Percentiles rank a stretch among this genome's conserved stretches.
These are phyloP conservation scores for Cochlearia excelsa DNA, from an alignment of 345 rosid species.

Conservation along the genomic window DNA sequence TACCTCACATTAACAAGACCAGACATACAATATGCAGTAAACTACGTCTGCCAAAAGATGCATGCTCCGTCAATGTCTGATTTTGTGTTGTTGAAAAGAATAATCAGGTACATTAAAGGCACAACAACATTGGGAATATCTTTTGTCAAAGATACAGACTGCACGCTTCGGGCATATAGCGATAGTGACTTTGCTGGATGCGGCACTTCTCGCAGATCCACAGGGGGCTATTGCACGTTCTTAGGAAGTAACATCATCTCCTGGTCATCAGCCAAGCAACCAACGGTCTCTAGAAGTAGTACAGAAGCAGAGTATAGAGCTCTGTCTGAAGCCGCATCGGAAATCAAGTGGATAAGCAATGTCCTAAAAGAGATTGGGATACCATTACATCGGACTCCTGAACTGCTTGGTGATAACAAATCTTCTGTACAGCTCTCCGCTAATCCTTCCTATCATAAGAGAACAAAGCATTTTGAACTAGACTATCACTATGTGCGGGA, in stretches of 20 bases:
- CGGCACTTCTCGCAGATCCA: neutral
- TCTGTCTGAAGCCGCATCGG: neutral
- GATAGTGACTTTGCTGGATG: neutral
- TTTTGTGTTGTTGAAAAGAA: neutral
- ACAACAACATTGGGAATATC: neutral
- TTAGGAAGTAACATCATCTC: neutral
- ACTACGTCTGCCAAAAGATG: neutral
- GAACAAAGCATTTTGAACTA: neutral
- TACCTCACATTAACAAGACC: neutral
- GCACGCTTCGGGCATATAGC: neutral
- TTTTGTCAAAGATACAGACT: neutral
- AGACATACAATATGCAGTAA: neutral
- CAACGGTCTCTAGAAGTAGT: neutral
- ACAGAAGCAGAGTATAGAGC: neutral
- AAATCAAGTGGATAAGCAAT: neutral
- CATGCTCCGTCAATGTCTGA: neutral
- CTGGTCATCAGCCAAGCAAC: neutral
- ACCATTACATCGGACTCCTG: neutral
- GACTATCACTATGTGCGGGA: neutral
- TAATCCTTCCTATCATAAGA: neutral
- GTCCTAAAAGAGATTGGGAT: neutral
- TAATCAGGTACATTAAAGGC: neutral
- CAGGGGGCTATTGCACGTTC: neutral
- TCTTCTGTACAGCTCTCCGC: neutral
- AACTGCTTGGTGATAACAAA: neutral